phyloP scores from a whole-genome alignment of 129 eudicot species.

The Kitagawia praeruptora region DNA sequence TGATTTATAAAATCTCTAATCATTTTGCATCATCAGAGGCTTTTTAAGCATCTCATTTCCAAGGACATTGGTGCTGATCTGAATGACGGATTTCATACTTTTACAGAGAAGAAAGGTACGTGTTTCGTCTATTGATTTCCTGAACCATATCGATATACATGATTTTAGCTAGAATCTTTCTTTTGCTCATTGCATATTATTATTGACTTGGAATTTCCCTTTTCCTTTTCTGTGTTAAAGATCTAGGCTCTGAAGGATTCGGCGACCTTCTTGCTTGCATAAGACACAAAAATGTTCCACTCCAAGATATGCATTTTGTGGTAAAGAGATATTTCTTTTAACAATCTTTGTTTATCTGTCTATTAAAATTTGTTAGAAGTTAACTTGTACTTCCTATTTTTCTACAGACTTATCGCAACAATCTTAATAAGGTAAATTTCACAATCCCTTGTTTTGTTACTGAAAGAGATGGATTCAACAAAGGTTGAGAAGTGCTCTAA shows the following conservation, averaged over 20 bases:
- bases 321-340: slow-evolving; percentile 28
- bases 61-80: slow-evolving; percentile 93
- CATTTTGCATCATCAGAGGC: slow-evolving; percentile 39
- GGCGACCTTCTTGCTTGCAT: slow-evolving; percentile 84
- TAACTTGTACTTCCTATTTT: neutral
- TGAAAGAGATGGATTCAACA: neutral
- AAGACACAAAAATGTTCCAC: slow-evolving; percentile 68
- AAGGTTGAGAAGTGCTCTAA: neutral
- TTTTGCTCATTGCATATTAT: slow-evolving; percentile 3
- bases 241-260: slow-evolving; percentile 87
- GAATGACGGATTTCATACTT: slow-evolving; percentile 93
- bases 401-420: slow-evolving; percentile 90
- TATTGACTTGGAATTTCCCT: slow-evolving; percentile 1
- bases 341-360: slow-evolving; percentile 4
- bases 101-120: slow-evolving; percentile 69
- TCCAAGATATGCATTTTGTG: slow-evolving; percentile 95
- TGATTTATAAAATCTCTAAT: neutral
- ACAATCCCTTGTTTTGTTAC: neutral
- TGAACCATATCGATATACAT: neutral
- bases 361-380: neutral
- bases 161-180: no score
- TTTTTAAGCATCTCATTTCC: slow-evolving; percentile 82
- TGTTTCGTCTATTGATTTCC: neutral
- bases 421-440: slow-evolving; percentile 74
- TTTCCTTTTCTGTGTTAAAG: slow-evolving; percentile 27